Percentiles rank a stretch among this genome's conserved stretches.
Evolutionary conservation across 2,329 filamentous ascomycete genomes (phyloP).

Genomic region (Fusarium sp.): DNA sequence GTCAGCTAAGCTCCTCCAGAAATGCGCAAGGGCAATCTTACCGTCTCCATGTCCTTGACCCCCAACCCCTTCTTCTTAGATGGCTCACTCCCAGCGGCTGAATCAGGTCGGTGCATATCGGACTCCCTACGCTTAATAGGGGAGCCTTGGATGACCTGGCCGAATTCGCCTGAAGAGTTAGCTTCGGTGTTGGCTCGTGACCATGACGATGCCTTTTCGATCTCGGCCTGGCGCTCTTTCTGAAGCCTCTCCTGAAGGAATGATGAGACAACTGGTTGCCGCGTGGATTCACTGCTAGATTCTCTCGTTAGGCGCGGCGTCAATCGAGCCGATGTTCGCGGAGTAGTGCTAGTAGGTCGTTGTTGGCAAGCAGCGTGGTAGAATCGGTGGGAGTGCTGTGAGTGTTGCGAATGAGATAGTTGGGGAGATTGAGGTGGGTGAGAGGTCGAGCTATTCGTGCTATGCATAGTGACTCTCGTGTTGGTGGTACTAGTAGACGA

Average conservation of each 20-base stretch:
- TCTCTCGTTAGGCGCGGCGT: constrained; percentile 56
- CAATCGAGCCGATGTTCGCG: constrained; percentile 53
- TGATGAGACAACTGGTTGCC: constrained; percentile 57
- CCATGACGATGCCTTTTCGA: constrained; percentile 51
- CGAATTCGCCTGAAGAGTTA: constrained; percentile 52
- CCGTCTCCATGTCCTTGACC: constrained; percentile 75
- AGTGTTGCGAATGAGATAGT: constrained; percentile 47
- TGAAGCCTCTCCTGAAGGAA: constrained; percentile 67
- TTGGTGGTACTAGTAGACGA: constrained; percentile 57
- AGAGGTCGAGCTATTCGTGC: constrained; percentile 55
- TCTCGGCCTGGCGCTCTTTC: constrained; percentile 61
- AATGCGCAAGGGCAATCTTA: constrained; percentile 47
- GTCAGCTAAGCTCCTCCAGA: constrained; percentile 5
- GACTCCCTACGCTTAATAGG: constrained; percentile 49
- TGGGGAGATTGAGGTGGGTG: constrained; percentile 52
- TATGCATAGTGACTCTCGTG: constrained; percentile 54
- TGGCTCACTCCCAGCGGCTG: constrained; percentile 53
- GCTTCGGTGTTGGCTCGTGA: constrained; percentile 52
- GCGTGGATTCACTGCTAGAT: constrained; percentile 53
- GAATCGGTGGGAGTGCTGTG: constrained; percentile 52
- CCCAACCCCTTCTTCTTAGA: constrained; percentile 66
- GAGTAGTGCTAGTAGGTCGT: constrained; percentile 44
- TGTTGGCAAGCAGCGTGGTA: constrained; percentile 53
- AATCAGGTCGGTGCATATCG: constrained; percentile 55
- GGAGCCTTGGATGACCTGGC: constrained; percentile 51